Percentiles rank a stretch among this genome's conserved stretches.
Evolutionary conservation across 2,329 filamentous ascomycete species (phyloP).

Genomic region (Trichoderma aggressivum): DNA sequence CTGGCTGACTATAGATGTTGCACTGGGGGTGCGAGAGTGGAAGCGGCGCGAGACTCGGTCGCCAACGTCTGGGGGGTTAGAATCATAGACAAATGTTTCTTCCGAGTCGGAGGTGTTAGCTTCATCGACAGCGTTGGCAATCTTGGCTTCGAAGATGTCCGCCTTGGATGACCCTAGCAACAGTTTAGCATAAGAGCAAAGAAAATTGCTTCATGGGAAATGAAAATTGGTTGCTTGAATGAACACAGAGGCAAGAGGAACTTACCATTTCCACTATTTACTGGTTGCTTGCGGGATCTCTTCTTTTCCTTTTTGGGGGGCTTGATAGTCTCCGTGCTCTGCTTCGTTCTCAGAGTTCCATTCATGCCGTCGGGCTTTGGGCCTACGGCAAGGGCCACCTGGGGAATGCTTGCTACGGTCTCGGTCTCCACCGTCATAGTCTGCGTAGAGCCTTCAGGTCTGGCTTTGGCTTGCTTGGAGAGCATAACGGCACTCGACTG

Average conservation of each 20-base stretch:
- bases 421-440: conserved; percentile 99
- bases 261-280: conserved; percentile 72
- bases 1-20: conserved; percentile 77
- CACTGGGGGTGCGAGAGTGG: conserved; percentile 92
- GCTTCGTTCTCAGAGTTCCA: conserved; percentile 77
- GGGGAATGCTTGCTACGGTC: conserved; percentile 86
- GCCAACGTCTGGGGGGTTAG: conserved; percentile 73
- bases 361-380: conserved; percentile 61
- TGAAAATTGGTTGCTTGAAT: neutral
- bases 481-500: conserved; percentile 61
- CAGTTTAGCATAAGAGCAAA: neutral
- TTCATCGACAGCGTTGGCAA: conserved; percentile 93
- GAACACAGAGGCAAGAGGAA: neutral
- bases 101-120: conserved; percentile 96
- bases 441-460: conserved; percentile 72
- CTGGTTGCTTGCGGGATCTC: conserved; percentile 73
- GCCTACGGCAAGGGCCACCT: conserved; percentile 67
- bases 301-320: conserved; percentile 94
- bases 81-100: conserved; percentile 98
- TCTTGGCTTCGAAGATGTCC: conserved; percentile 96
- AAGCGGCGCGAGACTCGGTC: conserved; percentile 66
- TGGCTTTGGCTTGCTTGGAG: conserved; percentile 65
- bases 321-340: conserved; percentile 92
- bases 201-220: neutral
- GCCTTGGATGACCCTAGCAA: conserved; percentile 80